These are phyloP conservation scores for Ceratocystis diversiconidia DNA, from an alignment of 2,329 filamentous ascomycete species.

Conservation along the genomic window DNA sequence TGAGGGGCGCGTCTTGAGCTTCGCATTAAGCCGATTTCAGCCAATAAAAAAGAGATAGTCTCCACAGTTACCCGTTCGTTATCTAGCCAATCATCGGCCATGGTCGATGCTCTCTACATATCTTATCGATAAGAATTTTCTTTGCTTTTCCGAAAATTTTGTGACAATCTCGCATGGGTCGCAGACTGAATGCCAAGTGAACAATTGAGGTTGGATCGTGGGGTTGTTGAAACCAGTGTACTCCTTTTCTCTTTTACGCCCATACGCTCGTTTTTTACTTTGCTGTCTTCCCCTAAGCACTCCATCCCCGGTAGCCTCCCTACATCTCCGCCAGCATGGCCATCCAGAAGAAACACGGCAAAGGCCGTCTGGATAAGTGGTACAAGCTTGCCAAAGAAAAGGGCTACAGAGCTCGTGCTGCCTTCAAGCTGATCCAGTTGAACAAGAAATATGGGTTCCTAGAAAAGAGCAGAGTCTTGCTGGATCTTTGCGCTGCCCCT, in stretches of 20 bases:
- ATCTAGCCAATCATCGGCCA: slow-evolving; percentile 7
- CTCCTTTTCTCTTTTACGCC: background rate
- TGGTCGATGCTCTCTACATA: background rate
- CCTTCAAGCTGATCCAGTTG: slow-evolving; percentile 94
- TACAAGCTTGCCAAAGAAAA: slow-evolving; percentile 98
- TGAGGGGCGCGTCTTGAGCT: too few species aligned
- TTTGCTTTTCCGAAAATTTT: slow-evolving; percentile 14
- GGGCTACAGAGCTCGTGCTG: slow-evolving; percentile 86
- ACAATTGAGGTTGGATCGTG: slow-evolving; percentile 9
- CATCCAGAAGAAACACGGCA: slow-evolving; percentile 97
- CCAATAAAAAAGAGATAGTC: background rate
- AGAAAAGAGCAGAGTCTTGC: slow-evolving; percentile 86
- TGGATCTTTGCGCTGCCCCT: slow-evolving; percentile 95
- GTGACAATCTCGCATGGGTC: background rate
- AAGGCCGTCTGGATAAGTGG: slow-evolving; percentile 97
- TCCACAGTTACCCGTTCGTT: background rate
- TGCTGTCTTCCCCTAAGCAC: background rate
- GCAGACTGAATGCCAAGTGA: too few species aligned
- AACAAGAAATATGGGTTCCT: slow-evolving; percentile 99
- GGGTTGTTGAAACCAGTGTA: slow-evolving; percentile 1
- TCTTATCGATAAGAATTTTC: slow-evolving; percentile 18
- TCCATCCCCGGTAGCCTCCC: background rate
- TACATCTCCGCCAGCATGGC: slow-evolving; percentile 47
- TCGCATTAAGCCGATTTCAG: background rate
- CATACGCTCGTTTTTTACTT: background rate